phyloP scores from a whole-genome alignment of 257 asterid genomes.

The Jacaranda mimosifolia region DNA sequence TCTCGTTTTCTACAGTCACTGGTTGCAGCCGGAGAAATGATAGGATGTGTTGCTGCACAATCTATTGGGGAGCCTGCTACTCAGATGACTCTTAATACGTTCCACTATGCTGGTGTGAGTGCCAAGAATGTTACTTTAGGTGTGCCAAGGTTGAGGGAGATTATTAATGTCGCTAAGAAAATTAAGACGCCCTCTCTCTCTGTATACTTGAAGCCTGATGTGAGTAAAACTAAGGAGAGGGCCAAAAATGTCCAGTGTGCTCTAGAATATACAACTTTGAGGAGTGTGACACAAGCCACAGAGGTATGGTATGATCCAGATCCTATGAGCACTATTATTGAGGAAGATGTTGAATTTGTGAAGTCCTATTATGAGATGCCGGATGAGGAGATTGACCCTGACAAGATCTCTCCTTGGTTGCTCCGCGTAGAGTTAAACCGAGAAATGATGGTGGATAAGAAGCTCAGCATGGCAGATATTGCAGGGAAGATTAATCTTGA shows the following conservation, averaged over 20 bases:
- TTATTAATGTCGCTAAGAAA: conserved; percentile 97
- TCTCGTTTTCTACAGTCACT: conserved; percentile 98
- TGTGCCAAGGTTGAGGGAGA: conserved; percentile 99
- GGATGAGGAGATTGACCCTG: conserved; percentile 95
- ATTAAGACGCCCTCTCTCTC: conserved; percentile 98
- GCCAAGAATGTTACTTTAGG: conserved; percentile 99
- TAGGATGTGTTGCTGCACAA: conserved; percentile 99
- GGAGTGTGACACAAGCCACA: conserved; percentile 98
- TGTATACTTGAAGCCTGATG: conserved; percentile 85
- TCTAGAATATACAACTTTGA: conserved; percentile 88
- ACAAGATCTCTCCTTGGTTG: conserved; percentile 98
- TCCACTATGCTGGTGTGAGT: conserved; percentile 99
- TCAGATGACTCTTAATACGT: conserved; percentile 98
- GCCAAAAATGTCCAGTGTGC: conserved; percentile 99
- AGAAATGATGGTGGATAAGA: conserved; percentile 99
- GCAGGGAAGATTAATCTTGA: conserved; percentile 96
- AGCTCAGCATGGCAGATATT: conserved; percentile 98
- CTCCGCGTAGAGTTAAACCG: conserved; percentile 93
- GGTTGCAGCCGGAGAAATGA: conserved; percentile 99
- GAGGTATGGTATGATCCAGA: conserved; percentile 99
- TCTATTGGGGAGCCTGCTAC: conserved; percentile 99
- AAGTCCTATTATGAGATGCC: conserved; percentile 98
- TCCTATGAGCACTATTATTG: conserved; percentile 88
- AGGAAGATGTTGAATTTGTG: conserved; percentile 95
- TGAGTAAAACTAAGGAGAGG: conserved; percentile 79